Evolutionary conservation across 257 asterid species (phyloP).

Genomic region (Cordia subcordata): DNA sequence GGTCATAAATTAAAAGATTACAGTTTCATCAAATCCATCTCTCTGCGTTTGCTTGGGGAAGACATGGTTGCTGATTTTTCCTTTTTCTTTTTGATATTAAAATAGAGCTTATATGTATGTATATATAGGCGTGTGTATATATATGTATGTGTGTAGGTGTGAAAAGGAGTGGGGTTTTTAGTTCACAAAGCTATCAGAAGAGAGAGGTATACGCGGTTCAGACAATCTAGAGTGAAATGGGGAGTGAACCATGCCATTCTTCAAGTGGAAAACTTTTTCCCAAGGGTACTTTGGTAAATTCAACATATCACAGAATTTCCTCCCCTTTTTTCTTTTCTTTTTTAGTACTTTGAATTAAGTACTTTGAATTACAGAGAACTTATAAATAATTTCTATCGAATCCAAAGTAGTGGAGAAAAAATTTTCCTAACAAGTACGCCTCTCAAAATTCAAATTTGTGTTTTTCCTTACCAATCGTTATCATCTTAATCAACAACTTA

Average conservation of each 20-base stretch:
- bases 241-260: constrained; percentile 1
- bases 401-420: no score
- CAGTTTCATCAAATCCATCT: constrained; percentile 96
- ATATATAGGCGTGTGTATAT: constrained; percentile 4
- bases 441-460: no score
- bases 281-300: neutral
- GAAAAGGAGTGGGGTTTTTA: neutral
- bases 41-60: constrained; percentile 89
- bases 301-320: neutral
- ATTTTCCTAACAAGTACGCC: no score
- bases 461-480: no score
- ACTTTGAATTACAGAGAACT: no score
- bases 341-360: no score
- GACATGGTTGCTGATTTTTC: constrained; percentile 45
- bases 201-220: neutral
- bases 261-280: neutral
- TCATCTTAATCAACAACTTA: no score
- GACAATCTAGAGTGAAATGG: neutral
- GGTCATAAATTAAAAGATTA: constrained; percentile 23
- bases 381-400: no score
- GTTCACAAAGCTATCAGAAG: neutral
- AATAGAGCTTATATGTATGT: neutral
- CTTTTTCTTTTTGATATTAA: neutral
- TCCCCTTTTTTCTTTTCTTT: no score
- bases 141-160: neutral